Evolutionary conservation across 805 yeast species (phyloP), one percentile per base, ranked within the genome.

Genomic region (Candida chilensis): DNA sequence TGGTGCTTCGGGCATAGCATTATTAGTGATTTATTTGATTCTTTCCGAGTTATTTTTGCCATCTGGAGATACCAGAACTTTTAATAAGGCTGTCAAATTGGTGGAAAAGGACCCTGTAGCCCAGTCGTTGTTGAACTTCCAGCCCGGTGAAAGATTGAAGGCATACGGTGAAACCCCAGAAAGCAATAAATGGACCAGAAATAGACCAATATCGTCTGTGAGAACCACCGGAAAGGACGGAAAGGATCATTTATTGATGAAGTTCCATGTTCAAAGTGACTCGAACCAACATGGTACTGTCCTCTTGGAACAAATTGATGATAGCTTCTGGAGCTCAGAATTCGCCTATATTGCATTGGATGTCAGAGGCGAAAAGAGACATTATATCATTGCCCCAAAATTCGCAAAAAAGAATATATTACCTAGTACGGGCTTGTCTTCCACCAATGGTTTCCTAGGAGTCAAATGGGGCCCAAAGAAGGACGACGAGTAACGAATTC

Each of bases 11-110:
- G 86, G 82, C 11, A 60, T 82, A 6, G 74, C 90, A 0, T 77
- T 27, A 52, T 78, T 34, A 73, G 68, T 87, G 14, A 63, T 84
- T 6, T 88, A 84, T 51, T 66, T 85, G 37, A 71, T 87, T 15
- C 68, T 81, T n/a, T 65, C 79, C 8, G 96, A 88, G 49, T 57
- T 88, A 19, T 74, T 85, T 40, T 70, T 88, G 28, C 96, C 96
- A 7, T 79, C 94, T 1, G 94, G 95, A 16, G 96, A 88, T 48
- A 88, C 95, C 0, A 82, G 80, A 39, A 74, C 94, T 2, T 88
- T 88, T 62, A 87, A 88, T 57, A 72, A 85, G 42, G 94, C 94
- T 2, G 87, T 87, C 19, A 69, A 73, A 9, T 57, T 83, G 42
- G 71, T 86, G 22, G 90, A 88, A 47, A 62, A 78, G 35, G 84